Evolutionary conservation across 192 early-diverging fungal genomes (phyloP), one percentile per base, ranked within the genome.

Genomic region (Podila epicladia): DNA sequence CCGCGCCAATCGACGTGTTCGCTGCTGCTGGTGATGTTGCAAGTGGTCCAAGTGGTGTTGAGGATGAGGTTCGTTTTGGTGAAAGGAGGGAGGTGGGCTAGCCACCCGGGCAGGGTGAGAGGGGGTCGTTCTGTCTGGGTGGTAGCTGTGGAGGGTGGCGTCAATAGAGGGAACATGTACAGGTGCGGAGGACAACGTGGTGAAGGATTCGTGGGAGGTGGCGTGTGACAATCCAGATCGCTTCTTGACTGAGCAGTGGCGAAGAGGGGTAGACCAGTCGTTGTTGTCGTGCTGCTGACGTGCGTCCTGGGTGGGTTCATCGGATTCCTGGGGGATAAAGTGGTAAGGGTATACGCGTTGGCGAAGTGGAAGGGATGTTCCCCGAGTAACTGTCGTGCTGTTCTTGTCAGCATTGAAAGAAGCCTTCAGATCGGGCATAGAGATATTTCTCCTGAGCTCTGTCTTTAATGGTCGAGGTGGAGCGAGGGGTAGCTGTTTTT

Each of bases 1-100:
- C 5, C 51, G 69, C 5, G 69, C 62, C 22, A 62, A 12, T 22
- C 45, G 65, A 19, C 65, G 66, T n/a, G 26, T 58, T 58, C 22
- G 58, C 13, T 59, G 64, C 31, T 50, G 55, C 9, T 19, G 58
- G 26, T 24, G 51, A 38, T 67, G 65, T 3, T 67, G 58, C 15
- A 37, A 55, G 45, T 48, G 72, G 5, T 55, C 53, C 20, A 24
- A 9, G 53, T 55, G 53, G 53, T 4, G 53, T 7, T 20, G n/a
- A 19, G 53, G 24, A n/a, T 22, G 22, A 4, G n/a, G 12, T 4
- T 26, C n/a, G n/a, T 55, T n/a, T n/a, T 20, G 53, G n/a, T 26
- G 11, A 24, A 55, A 26, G 24, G 53, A 55, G 22, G 20, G 53
- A 55, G 53, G 24, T 7, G 20, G 53, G 11, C 24, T 55, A 17